Evolutionary conservation across 2,329 filamentous ascomycete genomes (phyloP), one percentile per base, ranked within the genome.

Genomic region (Fonsecaea pedrosoi): DNA sequence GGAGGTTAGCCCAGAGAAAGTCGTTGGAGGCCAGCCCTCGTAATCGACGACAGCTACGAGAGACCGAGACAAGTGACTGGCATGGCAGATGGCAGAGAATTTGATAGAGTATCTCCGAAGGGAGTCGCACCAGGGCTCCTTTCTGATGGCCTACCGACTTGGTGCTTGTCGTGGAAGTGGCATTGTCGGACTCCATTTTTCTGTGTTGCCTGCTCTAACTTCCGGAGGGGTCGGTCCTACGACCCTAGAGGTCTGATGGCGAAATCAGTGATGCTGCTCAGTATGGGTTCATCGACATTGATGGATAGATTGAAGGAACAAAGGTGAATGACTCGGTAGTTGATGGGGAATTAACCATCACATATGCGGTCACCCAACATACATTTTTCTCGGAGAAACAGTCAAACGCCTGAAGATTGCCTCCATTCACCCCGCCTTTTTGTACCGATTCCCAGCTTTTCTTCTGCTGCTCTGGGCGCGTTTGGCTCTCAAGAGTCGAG

Each of bases 41-140:
- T 2, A 97, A 80, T 3, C 77, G 75, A 30, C 81, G 87, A 77
- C 89, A 94, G 30, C 89, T 89, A 9, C 80, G 79, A 1, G 88
- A 86, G 12, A 89, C 76, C 1, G 80, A 77, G 32, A 83, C 83
- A 10, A 97, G 85, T 65, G 93, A 89, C 45, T 81, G 71, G 0
- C 91, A 85, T 0, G 85, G 78, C 4, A 97, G 84, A 73, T 86
- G 88, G 38, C 82, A 82, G 13, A 96, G 80, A 55, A 97, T 88
- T n/a, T 85, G 80, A 71, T 90, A 85, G 37, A 96, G 81, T 8
- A 97, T 82, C 76, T 97, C 94, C 12, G 87, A 78, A 0, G 94
- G 94, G 0, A 97, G 84, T 34, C 65, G 70, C 15, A 72, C 45
- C 15, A 73, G 60, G 1, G 58, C 48, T 25, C 69, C 60, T 53